These are phyloP conservation scores for Cladosporium sp. DNA, from an alignment of 2,329 filamentous ascomycete species.

Conservation along the genomic window DNA sequence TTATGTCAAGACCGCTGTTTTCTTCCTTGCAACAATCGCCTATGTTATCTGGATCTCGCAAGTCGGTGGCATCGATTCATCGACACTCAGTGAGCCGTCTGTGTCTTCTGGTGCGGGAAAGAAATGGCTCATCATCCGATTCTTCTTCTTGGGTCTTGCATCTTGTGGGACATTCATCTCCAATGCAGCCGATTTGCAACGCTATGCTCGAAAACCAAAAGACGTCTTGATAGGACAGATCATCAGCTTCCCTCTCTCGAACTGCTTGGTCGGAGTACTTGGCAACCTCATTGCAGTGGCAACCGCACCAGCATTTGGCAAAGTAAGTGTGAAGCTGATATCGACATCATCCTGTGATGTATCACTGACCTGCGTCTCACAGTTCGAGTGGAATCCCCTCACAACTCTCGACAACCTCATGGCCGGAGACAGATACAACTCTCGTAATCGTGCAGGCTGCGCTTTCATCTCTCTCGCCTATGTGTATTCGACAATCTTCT, in stretches of 20 bases:
- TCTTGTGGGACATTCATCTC: background rate
- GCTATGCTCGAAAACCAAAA: background rate
- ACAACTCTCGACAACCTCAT: constrained; percentile 6
- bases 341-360: background rate
- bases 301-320: background rate
- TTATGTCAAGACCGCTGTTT: background rate
- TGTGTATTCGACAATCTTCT: background rate
- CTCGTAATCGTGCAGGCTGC: background rate
- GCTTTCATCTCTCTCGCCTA: background rate
- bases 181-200: background rate
- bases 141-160: background rate
- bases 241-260: background rate
- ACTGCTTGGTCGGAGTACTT: constrained; percentile 1
- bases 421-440: background rate
- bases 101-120: background rate
- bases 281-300: constrained; percentile 1
- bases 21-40: constrained; percentile 5
- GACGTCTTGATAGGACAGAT: constrained; percentile 1
- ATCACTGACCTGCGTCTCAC: background rate
- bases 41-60: background rate
- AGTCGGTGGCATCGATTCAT: constrained; percentile 1
- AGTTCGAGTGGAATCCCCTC: background rate
- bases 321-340: background rate
- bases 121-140: constrained; percentile 2
- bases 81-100: background rate